phyloP scores from a whole-genome alignment of 495 filamentous ascomycete genomes.

The Tuber magnatum region DNA sequence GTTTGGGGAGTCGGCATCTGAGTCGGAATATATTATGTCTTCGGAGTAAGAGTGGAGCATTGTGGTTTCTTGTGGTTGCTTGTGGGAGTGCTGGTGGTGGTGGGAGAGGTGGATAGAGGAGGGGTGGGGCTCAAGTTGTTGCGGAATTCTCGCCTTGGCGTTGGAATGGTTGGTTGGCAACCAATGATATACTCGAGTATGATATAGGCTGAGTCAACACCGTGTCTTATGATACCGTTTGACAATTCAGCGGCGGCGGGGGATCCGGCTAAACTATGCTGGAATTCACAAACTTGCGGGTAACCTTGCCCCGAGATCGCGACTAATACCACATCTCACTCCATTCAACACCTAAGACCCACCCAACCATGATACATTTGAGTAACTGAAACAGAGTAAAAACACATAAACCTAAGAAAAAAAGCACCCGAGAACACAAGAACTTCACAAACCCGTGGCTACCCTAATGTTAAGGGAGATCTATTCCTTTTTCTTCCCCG shows the following conservation, averaged over 20 bases:
- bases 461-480: neutral
- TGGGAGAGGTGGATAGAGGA: neutral
- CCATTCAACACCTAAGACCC: neutral
- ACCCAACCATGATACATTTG: neutral
- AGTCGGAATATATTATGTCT: neutral
- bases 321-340: constrained; percentile 3
- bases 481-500: constrained; percentile 32
- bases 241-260: neutral
- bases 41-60: neutral
- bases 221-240: neutral
- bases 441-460: neutral
- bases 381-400: neutral
- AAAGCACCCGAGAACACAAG: neutral
- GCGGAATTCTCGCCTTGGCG: neutral
- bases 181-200: neutral
- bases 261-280: too few relatives aligned
- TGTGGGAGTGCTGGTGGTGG: neutral
- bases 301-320: neutral
- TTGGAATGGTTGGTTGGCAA: neutral
- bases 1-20: constrained; percentile 12
- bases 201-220: neutral
- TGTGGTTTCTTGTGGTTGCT: neutral
- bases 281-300: neutral
- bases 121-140: constrained; percentile 20
- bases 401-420: neutral